A percentile compares a stretch with the other conserved stretches of the same genome.
Conservation (phyloP, 257 asterid genomes). For the Solanum stenotomum region DNA sequence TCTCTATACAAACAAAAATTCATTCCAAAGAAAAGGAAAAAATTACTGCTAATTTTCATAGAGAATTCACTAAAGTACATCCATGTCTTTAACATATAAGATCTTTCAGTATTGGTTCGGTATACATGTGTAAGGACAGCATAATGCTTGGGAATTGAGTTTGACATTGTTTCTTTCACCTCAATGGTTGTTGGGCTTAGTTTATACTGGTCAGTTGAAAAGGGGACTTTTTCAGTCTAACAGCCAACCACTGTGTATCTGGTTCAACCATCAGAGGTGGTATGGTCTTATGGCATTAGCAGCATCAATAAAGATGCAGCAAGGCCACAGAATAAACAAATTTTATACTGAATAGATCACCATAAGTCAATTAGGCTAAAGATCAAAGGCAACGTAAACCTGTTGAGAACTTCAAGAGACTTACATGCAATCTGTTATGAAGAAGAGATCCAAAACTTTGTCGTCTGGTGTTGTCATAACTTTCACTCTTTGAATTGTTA, state of each 20-base stretch:
- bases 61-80: background rate
- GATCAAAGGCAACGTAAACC: background rate
- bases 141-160: background rate
- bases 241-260: background rate
- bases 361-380: background rate
- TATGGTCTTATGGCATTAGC: background rate
- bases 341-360: background rate
- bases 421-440: conserved; percentile 39
- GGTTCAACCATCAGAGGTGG: background rate
- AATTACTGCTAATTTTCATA: background rate
- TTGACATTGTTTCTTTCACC: background rate
- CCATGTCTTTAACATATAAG: background rate
- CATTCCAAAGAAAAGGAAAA: background rate
- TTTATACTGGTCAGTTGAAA: background rate
- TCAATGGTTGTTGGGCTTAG: background rate
- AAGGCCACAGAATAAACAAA: background rate
- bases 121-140: background rate
- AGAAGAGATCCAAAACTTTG: conserved; percentile 46
- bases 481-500: conserved; percentile 40
- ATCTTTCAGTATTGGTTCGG: background rate
- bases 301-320: background rate
- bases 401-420: background rate
- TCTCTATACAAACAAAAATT: background rate
- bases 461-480: conserved; percentile 51
- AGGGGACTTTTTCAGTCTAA: background rate